Evolutionary conservation across 805 yeast genomes (phyloP).

Genomic region (Wickerhamomyces strasburgensis): DNA sequence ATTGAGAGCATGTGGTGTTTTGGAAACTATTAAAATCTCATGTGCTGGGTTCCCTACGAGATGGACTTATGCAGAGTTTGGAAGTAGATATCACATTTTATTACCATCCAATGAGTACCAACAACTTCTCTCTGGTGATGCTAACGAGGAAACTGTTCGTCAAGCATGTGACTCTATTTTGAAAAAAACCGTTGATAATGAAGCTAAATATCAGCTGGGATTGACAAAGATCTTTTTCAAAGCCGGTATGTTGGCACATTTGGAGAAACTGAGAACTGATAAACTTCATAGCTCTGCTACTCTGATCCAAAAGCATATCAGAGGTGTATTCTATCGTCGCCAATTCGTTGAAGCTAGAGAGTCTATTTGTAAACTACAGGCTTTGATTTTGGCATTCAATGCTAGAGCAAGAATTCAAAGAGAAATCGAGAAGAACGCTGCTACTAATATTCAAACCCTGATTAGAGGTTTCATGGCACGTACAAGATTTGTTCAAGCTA

Average conservation of each 20-base stretch:
- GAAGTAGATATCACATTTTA: slow-evolving; percentile 79
- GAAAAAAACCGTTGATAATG: slow-evolving; percentile 56
- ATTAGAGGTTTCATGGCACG: slow-evolving; percentile 53
- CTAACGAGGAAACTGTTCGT: slow-evolving; percentile 51
- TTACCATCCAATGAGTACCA: slow-evolving; percentile 69
- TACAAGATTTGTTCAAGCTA: slow-evolving; percentile 26
- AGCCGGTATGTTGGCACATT: slow-evolving; percentile 91
- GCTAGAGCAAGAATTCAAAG: slow-evolving; percentile 50
- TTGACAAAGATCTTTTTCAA: slow-evolving; percentile 91
- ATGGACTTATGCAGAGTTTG: slow-evolving; percentile 93
- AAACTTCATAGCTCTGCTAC: slow-evolving; percentile 76
- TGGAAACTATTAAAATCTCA: slow-evolving; percentile 92
- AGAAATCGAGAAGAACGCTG: slow-evolving; percentile 57
- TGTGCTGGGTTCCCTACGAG: slow-evolving; percentile 98
- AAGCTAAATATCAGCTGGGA: slow-evolving; percentile 79
- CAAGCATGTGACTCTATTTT: slow-evolving; percentile 68
- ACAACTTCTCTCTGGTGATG: slow-evolving; percentile 45
- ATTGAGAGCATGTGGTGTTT: slow-evolving; percentile 96
- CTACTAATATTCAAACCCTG: slow-evolving; percentile 64
- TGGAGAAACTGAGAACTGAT: slow-evolving; percentile 80
- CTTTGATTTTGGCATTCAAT: slow-evolving; percentile 57
- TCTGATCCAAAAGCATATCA: slow-evolving; percentile 77
- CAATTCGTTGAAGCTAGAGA: slow-evolving; percentile 49
- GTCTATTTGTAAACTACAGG: slow-evolving; percentile 55
- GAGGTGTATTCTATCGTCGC: slow-evolving; percentile 58